A percentile compares a stretch with the other conserved stretches of the same genome.
These are phyloP conservation scores for Zygnema circumcarinatum DNA, from an alignment of 139 green algal genomes.

Conservation along the genomic window DNA sequence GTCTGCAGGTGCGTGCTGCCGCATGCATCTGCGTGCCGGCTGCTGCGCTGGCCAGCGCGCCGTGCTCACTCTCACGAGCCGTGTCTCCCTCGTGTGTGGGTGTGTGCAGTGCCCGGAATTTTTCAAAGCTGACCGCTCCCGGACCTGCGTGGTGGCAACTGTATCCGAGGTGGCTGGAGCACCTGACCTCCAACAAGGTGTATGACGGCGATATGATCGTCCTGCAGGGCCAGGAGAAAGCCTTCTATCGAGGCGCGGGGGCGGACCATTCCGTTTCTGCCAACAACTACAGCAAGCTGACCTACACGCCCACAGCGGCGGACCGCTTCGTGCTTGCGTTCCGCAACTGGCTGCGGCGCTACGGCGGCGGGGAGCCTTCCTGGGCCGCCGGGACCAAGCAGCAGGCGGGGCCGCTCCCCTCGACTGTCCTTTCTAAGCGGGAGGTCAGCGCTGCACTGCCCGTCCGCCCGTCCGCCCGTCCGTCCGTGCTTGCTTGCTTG, in stretches of 20 bases:
- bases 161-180: conserved; percentile 51
- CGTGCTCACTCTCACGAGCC: too few relatives aligned
- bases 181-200: conserved; percentile 50
- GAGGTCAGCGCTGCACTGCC: conserved; percentile 15
- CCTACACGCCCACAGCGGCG: conserved; percentile 37
- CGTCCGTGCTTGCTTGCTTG: too few relatives aligned
- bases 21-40: too few relatives aligned
- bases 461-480: too few relatives aligned
- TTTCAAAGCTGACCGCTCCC: conserved; percentile 4
- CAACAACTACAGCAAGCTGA: conserved; percentile 34
- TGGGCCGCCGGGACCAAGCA: conserved; percentile 36
- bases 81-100: not conserved
- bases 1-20: conserved; percentile 29
- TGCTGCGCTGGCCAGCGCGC: too few relatives aligned
- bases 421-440: conserved; percentile 19
- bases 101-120: conserved; percentile 41
- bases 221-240: conserved; percentile 49
- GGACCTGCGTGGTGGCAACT: conserved; percentile 45
- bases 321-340: conserved; percentile 55
- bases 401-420: conserved; percentile 23
- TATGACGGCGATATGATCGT: conserved; percentile 58
- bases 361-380: conserved; percentile 38
- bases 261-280: not conserved
- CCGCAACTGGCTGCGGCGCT: conserved; percentile 51
- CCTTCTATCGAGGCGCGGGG: not conserved